phyloP scores from a whole-genome alignment of 176 grass and related monocot genomes.

The Eragrostis curvula region DNA sequence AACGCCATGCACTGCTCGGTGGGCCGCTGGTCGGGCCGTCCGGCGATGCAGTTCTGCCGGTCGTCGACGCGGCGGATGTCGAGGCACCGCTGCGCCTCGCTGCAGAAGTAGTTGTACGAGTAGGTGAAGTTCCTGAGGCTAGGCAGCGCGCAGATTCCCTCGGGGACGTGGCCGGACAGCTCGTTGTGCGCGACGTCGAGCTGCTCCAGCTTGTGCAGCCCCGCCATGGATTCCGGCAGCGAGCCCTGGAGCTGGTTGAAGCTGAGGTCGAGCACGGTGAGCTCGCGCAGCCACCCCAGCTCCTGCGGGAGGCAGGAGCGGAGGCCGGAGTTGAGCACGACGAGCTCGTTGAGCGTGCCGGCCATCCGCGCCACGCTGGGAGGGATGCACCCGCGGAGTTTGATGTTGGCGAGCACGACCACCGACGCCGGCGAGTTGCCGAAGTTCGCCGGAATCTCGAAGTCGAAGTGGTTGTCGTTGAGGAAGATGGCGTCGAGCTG shows the following conservation, averaged over 20 bases:
- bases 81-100: conserved; percentile 55
- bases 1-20: conserved; percentile 67
- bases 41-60: conserved; percentile 71
- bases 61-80: conserved; percentile 58
- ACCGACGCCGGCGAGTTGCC: conserved; percentile 88
- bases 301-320: conserved; percentile 76
- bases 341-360: conserved; percentile 64
- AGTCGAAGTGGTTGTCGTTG: conserved; percentile 90
- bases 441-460: conserved; percentile 59
- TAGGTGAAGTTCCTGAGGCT: conserved; percentile 76
- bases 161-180: conserved; percentile 59
- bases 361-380: conserved; percentile 52
- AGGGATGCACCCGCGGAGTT: conserved; percentile 59
- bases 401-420: conserved; percentile 67
- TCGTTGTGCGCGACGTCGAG: conserved; percentile 81
- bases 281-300: conserved; percentile 40
- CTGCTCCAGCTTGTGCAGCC: conserved; percentile 66
- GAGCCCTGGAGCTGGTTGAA: conserved; percentile 64
- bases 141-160: conserved; percentile 71
- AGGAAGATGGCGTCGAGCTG: conserved; percentile 82
- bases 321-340: conserved; percentile 67
- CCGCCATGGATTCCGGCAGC: conserved; percentile 65
- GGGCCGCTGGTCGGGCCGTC: conserved; percentile 61
- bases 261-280: conserved; percentile 82
- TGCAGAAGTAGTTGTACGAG: conserved; percentile 90